Evolutionary conservation across 2,329 filamentous ascomycete genomes (phyloP).

Genomic region (Pseudonectria foliicola): DNA sequence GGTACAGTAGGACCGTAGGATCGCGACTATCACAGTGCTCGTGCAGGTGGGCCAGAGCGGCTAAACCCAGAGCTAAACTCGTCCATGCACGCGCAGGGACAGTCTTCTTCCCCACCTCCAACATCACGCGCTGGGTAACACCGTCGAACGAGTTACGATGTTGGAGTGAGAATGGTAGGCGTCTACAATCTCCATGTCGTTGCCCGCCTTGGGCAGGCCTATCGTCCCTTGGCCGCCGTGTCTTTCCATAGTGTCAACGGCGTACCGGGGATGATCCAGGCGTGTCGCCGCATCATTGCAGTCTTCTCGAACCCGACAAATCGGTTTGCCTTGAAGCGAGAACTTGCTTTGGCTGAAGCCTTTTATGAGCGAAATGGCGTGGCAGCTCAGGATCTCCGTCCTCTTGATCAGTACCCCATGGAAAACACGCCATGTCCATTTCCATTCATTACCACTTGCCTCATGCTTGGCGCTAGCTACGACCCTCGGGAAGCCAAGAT

Average conservation of each 20-base stretch:
- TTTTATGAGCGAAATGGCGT: not conserved
- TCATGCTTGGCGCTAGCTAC: constrained; percentile 4
- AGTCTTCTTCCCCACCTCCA: too few relatives aligned
- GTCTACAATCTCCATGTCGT: constrained; percentile 12
- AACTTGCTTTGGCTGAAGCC: constrained; percentile 2
- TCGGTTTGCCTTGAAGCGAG: constrained; percentile 2
- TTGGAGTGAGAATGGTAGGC: constrained; percentile 12
- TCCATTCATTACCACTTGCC: constrained; percentile 7
- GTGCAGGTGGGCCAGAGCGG: too few relatives aligned
- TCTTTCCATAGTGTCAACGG: constrained; percentile 10
- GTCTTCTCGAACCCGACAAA: constrained; percentile 9
- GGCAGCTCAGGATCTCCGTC: not conserved
- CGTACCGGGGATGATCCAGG: constrained; percentile 2
- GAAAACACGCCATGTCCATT: not conserved
- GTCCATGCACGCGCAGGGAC: too few relatives aligned
- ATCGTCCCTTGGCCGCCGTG: constrained; percentile 8
- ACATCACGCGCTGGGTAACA: too few relatives aligned
- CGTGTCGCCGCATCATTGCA: constrained; percentile 4
- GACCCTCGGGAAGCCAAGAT: not conserved
- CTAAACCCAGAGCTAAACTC: too few relatives aligned
- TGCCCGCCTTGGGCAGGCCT: constrained; percentile 6
- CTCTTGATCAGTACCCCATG: too few relatives aligned
- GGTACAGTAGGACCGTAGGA: too few relatives aligned
- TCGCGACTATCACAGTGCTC: too few relatives aligned
- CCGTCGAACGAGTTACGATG: too few relatives aligned